phyloP scores from a whole-genome alignment of 495 filamentous ascomycete species.

The Talaromyces trachyspermus region DNA sequence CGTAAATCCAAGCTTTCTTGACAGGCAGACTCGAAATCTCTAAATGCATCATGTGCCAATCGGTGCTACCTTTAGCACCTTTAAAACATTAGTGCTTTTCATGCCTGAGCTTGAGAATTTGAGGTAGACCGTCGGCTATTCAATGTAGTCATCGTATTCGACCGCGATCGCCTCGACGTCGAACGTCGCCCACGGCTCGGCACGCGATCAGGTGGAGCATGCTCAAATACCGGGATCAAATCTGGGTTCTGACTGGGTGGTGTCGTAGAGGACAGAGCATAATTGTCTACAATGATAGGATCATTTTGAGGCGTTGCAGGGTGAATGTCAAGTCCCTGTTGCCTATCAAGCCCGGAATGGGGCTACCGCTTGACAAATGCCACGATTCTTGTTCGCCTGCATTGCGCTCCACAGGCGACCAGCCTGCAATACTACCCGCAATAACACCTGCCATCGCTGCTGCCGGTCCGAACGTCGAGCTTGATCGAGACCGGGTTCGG shows the following conservation, averaged over 20 bases:
- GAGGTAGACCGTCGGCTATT: conserved; percentile 7
- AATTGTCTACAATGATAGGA: conserved; percentile 42
- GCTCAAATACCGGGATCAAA: conserved; percentile 44
- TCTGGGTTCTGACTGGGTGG: conserved; percentile 57
- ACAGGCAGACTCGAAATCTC: too few species aligned
- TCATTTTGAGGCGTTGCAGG: conserved; percentile 50
- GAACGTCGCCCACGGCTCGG: conserved; percentile 32
- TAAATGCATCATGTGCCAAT: not conserved
- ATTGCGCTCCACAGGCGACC: conserved; percentile 72
- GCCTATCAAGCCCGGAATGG: conserved; percentile 40
- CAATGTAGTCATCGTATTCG: conserved; percentile 14
- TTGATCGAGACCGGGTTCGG: conserved; percentile 74
- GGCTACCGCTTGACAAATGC: conserved; percentile 36
- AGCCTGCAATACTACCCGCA: conserved; percentile 78
- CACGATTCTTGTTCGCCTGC: conserved; percentile 43
- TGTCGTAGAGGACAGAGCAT: conserved; percentile 25
- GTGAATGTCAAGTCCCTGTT: conserved; percentile 50
- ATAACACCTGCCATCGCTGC: conserved; percentile 81
- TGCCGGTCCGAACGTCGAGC: conserved; percentile 76
- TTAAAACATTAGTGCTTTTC: not conserved
- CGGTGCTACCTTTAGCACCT: not conserved
- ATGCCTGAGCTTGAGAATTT: not conserved
- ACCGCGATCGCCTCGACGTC: conserved; percentile 32
- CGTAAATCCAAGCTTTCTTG: not conserved
- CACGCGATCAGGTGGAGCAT: conserved; percentile 31